Evolutionary conservation across 805 yeast species (phyloP), one percentile per base, ranked within the genome.

Genomic region (Phaffomyces antillensis): DNA sequence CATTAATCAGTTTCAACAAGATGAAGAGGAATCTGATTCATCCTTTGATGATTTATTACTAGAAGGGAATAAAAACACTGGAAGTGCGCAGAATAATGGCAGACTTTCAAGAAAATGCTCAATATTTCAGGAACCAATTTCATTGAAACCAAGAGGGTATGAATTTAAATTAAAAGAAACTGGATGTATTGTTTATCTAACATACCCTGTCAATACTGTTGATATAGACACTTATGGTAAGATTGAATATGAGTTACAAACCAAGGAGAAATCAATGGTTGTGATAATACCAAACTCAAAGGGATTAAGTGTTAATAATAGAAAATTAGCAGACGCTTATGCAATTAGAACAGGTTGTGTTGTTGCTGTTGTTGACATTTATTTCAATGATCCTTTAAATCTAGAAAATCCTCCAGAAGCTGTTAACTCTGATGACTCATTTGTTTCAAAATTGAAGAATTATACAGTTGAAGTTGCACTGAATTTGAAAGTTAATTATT

Each of bases 331-430:
- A 1, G 61, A 56, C 43, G 61, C 59, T 0, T 56, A 56, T 37
- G 52, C 61, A 0, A 51, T 56, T 5, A 49, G 61, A 32, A 51
- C 61, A 5, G 61, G 61, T 2, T 56, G 61, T 47, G 61, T 56
- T 17, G 52, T 54, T 35, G 58, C 59, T 2, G 32, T 56, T 12
- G 24, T 56, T 12, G 61, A 56, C 35, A 33, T 54, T 3, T 56
- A 56, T 45, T 52, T 50, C 32, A 39, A 47, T 32, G 59, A 56
- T 39, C 48, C 56, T 6, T 44, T 56, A 32, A 45, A 42, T 31
- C n/a, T 44, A 3, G 53, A 48, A 28, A 5, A 40, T 2, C 47
- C 47, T 5, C 18, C 42, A 7, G 39, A 36, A 3, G 45, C 24
- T 2, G 33, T 35, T 1, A 26, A 28, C 3, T n/a, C 39, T 2